A percentile compares a stretch with the other conserved stretches of the same genome.
Conservation (phyloP, 306 rosid species). For the Boehmeria nivea region DNA sequence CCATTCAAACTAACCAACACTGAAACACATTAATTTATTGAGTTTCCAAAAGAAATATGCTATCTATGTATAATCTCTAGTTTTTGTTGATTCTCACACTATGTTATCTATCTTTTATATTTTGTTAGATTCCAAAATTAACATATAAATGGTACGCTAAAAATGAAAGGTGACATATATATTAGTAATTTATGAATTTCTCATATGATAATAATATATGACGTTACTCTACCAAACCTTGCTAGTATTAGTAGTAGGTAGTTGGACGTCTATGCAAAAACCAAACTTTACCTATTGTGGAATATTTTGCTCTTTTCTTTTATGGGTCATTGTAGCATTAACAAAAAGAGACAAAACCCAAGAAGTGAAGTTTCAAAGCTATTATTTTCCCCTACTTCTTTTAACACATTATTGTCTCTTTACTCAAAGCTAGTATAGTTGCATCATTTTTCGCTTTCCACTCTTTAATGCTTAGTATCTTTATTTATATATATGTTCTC, state of each 20-base stretch:
- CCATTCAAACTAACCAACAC: slow-evolving; percentile 22
- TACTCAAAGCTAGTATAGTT: background rate
- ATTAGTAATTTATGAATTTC: no score
- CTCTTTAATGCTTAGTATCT: background rate
- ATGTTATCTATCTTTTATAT: no score
- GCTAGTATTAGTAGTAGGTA: background rate
- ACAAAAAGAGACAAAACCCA: slow-evolving; percentile 8
- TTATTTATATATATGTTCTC: background rate
- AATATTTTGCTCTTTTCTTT: background rate
- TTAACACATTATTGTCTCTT: background rate
- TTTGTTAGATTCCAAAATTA: no score
- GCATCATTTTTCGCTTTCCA: background rate
- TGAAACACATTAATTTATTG: background rate
- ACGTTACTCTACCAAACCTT: no score
- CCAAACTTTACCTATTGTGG: background rate
- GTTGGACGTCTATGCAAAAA: background rate
- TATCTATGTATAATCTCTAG: no score
- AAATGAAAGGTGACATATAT: no score
- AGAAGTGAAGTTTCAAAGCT: background rate
- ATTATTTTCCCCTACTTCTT: background rate
- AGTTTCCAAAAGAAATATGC: no score
- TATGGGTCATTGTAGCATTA: background rate
- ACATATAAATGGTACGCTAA: no score
- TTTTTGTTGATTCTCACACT: no score
- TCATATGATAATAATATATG: no score